phyloP scores from a whole-genome alignment of 2,329 filamentous ascomycete genomes.

The Simplicillium sp. region DNA sequence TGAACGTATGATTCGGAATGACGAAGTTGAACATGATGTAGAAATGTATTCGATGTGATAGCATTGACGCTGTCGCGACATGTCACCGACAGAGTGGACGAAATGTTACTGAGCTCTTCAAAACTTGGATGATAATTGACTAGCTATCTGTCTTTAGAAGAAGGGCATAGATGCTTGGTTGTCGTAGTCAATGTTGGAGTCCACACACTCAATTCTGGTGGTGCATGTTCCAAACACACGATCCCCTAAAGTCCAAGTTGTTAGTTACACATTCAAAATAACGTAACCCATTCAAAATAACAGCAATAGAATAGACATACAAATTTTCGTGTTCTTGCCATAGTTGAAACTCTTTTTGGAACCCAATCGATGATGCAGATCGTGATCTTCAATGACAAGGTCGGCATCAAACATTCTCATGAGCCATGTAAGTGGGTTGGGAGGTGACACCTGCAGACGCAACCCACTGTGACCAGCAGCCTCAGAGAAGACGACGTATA shows the following conservation, averaged over 20 bases:
- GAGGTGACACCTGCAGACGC: slow-evolving; percentile 22
- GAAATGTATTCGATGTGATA: too few relatives aligned
- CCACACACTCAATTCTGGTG: neutral
- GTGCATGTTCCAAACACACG: neutral
- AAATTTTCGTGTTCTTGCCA: neutral
- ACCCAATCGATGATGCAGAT: slow-evolving; percentile 26
- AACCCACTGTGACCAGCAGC: slow-evolving; percentile 26
- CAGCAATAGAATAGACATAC: too few relatives aligned
- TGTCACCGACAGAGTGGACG: too few relatives aligned
- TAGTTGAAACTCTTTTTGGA: slow-evolving; percentile 11
- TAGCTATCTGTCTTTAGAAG: slow-evolving; percentile 25
- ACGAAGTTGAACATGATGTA: too few relatives aligned
- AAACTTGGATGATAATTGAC: too few relatives aligned
- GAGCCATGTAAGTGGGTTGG: slow-evolving; percentile 22
- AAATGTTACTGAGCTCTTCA: too few relatives aligned
- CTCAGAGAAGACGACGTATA: slow-evolving; percentile 31
- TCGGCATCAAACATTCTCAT: slow-evolving; percentile 21
- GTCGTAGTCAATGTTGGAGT: neutral
- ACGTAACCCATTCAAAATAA: too few relatives aligned
- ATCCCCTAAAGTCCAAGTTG: neutral
- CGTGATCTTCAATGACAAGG: slow-evolving; percentile 30
- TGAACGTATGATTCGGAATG: too few relatives aligned
- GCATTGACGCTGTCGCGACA: too few relatives aligned
- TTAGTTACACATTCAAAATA: too few relatives aligned
- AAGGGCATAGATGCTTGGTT: neutral